Evolutionary conservation across 306 rosid genomes (phyloP), one percentile per base, ranked within the genome.

Genomic region (Purshia tridentata): DNA sequence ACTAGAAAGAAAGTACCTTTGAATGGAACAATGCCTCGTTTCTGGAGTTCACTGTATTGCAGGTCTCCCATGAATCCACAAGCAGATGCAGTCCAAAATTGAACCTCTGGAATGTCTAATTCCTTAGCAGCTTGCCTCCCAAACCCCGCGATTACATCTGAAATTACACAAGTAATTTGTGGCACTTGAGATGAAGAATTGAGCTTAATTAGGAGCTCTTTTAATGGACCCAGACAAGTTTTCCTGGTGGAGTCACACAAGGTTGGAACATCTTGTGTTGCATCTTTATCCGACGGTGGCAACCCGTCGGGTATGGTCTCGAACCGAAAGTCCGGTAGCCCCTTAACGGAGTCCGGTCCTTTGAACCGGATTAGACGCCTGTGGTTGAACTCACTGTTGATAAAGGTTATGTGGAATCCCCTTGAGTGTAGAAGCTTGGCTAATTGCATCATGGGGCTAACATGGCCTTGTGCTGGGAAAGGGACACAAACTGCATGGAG

Each of bases 81-180:
- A 60, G 75, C 76, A 13, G 78, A 79, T 29, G 83, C 75, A 42
- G 82, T 73, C 82, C 82, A 79, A 46, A 79, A 57, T 22, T 52
- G 79, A 18, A 74, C 72, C 62, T 52, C 61, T 1, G 56, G 79
- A 65, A 79, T 79, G 16, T 76, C 76, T 0, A 79, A 64, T 12
- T 79, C 83, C 56, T 16, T 7, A 0, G 44, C 76, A 19, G 37
- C 83, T 39, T 35, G 5, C 13, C 72, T 60, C 10, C 60, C 79
- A 5, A 79, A 73, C 23, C 79, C 67, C 67, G 5, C 68, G 11
- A 67, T 0, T 3, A 61, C 83, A 53, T 79, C 83, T 4, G 67
- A 58, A 29, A 73, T 2, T 42, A 78, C 52, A 40, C 78, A 73
- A 61, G 52, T 67, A 44, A 79, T 20, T 4, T 47, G 75, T n/a